These are phyloP conservation scores for Discostella pseudostelligera DNA, from an alignment of 108 stramenopile genomes.

Conservation along the genomic window DNA sequence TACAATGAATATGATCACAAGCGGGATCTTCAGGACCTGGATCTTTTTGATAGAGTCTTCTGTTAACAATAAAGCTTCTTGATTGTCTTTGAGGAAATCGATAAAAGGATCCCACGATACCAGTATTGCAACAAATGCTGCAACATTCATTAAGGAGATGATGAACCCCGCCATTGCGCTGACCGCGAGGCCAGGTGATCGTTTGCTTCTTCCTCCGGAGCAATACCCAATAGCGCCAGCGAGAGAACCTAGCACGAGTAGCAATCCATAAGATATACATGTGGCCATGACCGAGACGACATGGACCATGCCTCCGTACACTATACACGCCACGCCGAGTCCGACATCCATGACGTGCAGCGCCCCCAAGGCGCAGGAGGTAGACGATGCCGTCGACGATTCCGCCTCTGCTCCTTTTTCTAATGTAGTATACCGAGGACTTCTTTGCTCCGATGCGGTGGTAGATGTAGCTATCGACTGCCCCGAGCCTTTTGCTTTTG, in stretches of 20 bases:
- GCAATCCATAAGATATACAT: conserved; percentile 17
- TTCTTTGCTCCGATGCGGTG: background rate
- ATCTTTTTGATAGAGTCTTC: conserved; percentile 16
- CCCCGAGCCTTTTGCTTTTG: too few species aligned
- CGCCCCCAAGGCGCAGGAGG: conserved; percentile 10
- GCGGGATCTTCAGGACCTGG: conserved; percentile 13
- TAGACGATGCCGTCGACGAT: background rate
- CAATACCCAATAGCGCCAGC: conserved; percentile 37
- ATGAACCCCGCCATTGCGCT: conserved; percentile 22
- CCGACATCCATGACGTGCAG: conserved; percentile 25
- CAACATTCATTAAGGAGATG: conserved; percentile 18
- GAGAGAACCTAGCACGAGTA: conserved; percentile 26
- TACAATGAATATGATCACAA: conserved; percentile 18
- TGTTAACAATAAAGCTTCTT: conserved; percentile 15
- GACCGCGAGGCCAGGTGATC: conserved; percentile 20
- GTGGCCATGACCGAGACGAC: conserved; percentile 17
- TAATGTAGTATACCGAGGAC: background rate
- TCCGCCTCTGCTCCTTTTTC: background rate
- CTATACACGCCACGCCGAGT: conserved; percentile 23
- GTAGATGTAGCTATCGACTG: too few species aligned
- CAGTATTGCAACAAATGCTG: conserved; percentile 16
- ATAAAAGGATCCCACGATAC: conserved; percentile 28
- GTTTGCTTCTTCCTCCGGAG: conserved; percentile 16
- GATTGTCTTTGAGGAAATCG: conserved; percentile 24
- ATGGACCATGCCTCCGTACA: conserved; percentile 27